Evolutionary conservation across 768 basidiomycete genomes (phyloP).

Genomic region (Mycena crocata): DNA sequence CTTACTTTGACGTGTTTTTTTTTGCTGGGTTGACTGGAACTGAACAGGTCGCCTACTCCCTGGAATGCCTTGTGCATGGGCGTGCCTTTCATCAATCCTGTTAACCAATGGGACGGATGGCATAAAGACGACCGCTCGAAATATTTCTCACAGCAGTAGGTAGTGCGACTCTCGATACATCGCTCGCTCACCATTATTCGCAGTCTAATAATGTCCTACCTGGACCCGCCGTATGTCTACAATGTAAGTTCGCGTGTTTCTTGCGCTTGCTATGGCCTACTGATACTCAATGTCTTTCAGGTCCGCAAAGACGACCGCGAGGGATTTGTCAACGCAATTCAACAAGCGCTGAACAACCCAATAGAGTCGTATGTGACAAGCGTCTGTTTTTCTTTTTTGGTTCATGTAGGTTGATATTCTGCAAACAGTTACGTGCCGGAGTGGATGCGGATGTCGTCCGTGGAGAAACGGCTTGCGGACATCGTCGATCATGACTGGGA

Average conservation of each 20-base stretch:
- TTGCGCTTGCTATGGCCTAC: no score
- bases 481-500: conserved; percentile 30
- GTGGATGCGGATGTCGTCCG: conserved; percentile 19
- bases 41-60: conserved; percentile 28
- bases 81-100: conserved; percentile 23
- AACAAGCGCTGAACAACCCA: conserved; percentile 16
- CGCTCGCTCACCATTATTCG: neutral
- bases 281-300: no score
- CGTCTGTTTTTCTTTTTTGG: no score
- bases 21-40: neutral
- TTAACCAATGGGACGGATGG: conserved; percentile 11
- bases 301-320: conserved; percentile 19
- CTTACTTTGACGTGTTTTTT: neutral
- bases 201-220: neutral
- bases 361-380: conserved; percentile 16
- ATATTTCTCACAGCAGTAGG: conserved; percentile 15
- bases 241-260: no score
- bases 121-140: conserved; percentile 6
- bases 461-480: conserved; percentile 18
- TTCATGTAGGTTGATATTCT: neutral
- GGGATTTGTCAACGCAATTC: conserved; percentile 20
- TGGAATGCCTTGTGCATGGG: conserved; percentile 22
- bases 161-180: no score
- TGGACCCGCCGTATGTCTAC: conserved; percentile 24
- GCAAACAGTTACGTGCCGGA: conserved; percentile 19